A percentile compares a stretch with the other conserved stretches of the same genome.
Evolutionary conservation across 345 rosid species (phyloP).

Genomic region (Eutrema heterophyllum): DNA sequence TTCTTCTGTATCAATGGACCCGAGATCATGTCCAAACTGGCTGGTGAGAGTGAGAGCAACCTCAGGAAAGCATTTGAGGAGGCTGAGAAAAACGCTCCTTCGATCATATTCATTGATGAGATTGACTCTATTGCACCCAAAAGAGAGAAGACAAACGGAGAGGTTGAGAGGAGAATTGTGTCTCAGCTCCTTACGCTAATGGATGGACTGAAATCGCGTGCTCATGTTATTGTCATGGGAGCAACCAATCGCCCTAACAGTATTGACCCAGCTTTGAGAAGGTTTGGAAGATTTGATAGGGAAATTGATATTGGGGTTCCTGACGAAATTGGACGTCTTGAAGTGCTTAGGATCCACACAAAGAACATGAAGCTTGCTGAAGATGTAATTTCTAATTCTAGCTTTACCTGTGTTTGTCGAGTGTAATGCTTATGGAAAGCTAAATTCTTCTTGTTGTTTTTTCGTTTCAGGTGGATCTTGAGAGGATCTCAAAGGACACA

Average conservation of each 20-base stretch:
- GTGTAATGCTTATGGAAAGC: not conserved
- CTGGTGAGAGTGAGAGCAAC: conserved; percentile 99
- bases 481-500: conserved; percentile 86
- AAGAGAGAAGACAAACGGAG: conserved; percentile 95
- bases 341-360: conserved; percentile 94
- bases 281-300: conserved; percentile 95
- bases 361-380: conserved; percentile 98
- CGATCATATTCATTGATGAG: conserved; percentile 90
- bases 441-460: not conserved
- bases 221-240: conserved; percentile 94
- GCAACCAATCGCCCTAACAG: conserved; percentile 99
- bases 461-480: conserved; percentile 73
- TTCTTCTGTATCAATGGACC: conserved; percentile 97
- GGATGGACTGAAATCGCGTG: conserved; percentile 94
- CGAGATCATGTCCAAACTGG: conserved; percentile 94
- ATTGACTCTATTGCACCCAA: conserved; percentile 96
- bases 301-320: conserved; percentile 97
- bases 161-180: conserved; percentile 97
- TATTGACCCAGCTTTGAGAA: conserved; percentile 88
- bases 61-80: conserved; percentile 97
- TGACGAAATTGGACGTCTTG: conserved; percentile 96
- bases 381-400: conserved; percentile 40
- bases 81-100: conserved; percentile 98
- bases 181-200: conserved; percentile 91
- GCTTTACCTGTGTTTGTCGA: not conserved